phyloP scores from a whole-genome alignment of 2,329 filamentous ascomycete genomes.

The Fusarium sp. region DNA sequence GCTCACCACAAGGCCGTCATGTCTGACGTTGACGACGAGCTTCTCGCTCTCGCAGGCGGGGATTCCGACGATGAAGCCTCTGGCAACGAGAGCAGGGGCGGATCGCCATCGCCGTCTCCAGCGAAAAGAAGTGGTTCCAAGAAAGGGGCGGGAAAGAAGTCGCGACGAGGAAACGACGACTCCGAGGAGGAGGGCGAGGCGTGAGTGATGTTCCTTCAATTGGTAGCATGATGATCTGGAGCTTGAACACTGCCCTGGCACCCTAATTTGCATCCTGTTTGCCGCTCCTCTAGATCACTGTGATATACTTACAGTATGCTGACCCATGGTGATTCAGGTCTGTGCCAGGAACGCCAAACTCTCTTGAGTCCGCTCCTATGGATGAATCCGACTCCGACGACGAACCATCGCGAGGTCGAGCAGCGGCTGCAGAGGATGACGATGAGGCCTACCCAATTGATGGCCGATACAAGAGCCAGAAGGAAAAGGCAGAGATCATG shows the following conservation, averaged over 20 bases:
- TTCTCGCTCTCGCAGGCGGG: constrained; percentile 90
- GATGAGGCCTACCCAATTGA: constrained; percentile 84
- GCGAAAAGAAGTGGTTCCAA: constrained; percentile 45
- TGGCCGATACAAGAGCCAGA: constrained; percentile 79
- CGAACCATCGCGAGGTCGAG: constrained; percentile 56
- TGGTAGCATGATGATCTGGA: background rate
- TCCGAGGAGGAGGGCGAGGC: constrained; percentile 72
- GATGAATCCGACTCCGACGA: constrained; percentile 80
- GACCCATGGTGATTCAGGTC: constrained; percentile 63
- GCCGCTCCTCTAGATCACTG: background rate
- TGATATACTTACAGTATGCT: constrained; percentile 5
- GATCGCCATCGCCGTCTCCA: constrained; percentile 62
- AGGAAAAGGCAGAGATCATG: constrained; percentile 83
- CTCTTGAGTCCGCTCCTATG: constrained; percentile 86
- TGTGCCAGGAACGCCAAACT: constrained; percentile 74
- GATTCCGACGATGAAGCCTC: constrained; percentile 69
- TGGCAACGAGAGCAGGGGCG: constrained; percentile 63
- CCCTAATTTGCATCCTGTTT: background rate
- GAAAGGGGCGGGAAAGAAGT: constrained; percentile 54
- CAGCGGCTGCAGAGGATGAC: constrained; percentile 61
- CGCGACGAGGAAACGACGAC: constrained; percentile 55
- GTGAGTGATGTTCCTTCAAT: constrained; percentile 45
- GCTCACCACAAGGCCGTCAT: constrained; percentile 58
- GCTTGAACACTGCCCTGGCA: background rate
- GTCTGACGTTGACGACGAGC: constrained; percentile 92